Evolutionary conservation across 2,329 filamentous ascomycete species (phyloP).

Genomic region (Neonectria coccinea): DNA sequence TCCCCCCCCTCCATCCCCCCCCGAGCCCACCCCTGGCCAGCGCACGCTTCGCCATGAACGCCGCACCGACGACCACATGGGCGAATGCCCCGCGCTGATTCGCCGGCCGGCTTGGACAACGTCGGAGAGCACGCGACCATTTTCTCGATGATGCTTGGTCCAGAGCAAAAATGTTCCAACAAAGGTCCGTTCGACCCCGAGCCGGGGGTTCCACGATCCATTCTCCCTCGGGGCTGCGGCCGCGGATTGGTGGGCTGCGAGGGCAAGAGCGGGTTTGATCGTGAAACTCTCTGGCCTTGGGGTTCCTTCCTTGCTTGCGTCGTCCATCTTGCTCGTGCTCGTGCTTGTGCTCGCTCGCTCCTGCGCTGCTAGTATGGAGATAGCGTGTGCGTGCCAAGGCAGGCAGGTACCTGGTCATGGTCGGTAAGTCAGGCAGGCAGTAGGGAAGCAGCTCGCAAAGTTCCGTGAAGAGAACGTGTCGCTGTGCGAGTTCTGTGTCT

Average conservation of each 20-base stretch:
- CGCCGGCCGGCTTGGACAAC: slow-evolving; percentile 48
- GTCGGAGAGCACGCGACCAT: slow-evolving; percentile 57
- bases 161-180: slow-evolving; percentile 40
- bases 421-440: background rate
- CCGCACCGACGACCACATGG: slow-evolving; percentile 51
- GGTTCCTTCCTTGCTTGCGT: slow-evolving; percentile 21
- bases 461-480: background rate
- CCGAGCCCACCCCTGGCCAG: slow-evolving; percentile 37
- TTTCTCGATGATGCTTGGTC: slow-evolving; percentile 59
- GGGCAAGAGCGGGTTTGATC: slow-evolving; percentile 40
- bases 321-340: slow-evolving; percentile 16
- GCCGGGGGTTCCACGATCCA: slow-evolving; percentile 23
- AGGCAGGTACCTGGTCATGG: too few relatives aligned
- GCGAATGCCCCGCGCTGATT: slow-evolving; percentile 50
- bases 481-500: background rate
- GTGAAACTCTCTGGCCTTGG: slow-evolving; percentile 41
- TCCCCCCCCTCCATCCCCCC: too few relatives aligned
- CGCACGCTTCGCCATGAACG: slow-evolving; percentile 28
- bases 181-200: background rate
- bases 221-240: slow-evolving; percentile 17
- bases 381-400: slow-evolving; percentile 3
- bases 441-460: too few relatives aligned
- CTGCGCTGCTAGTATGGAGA: slow-evolving; percentile 5
- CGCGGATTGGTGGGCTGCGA: slow-evolving; percentile 39
- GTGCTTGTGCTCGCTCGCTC: slow-evolving; percentile 25